phyloP scores from a whole-genome alignment of 495 filamentous ascomycete species.

The Elasticomyces elasticus region DNA sequence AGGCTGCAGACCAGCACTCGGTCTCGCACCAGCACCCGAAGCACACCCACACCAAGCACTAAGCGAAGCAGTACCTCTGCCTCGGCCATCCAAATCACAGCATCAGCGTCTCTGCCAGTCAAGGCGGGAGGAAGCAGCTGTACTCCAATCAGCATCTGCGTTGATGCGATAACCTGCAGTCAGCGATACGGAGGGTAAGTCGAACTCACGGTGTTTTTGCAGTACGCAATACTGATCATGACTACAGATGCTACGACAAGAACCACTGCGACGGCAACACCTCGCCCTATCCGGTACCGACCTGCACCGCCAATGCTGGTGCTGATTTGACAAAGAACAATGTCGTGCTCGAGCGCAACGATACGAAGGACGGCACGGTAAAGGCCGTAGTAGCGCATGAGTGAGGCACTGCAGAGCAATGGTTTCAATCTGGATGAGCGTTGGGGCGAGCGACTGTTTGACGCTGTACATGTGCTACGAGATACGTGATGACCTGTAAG shows the following conservation, averaged over 20 bases:
- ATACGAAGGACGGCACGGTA: neutral
- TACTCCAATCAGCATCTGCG: neutral
- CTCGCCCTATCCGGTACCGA: neutral
- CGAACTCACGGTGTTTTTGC: too few species aligned
- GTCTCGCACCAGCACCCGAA: neutral
- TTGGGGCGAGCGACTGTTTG: neutral
- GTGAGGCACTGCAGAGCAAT: neutral
- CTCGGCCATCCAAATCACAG: neutral
- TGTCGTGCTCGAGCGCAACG: neutral
- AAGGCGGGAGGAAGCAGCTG: neutral
- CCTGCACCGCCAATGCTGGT: neutral
- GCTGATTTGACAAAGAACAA: neutral
- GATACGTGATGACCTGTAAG: neutral
- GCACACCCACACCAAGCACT: neutral
- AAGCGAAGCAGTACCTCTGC: neutral
- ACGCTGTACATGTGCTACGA: neutral
- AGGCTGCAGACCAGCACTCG: too few species aligned
- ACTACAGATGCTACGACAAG: neutral
- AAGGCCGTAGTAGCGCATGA: neutral
- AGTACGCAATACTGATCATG: too few species aligned
- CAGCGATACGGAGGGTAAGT: neutral
- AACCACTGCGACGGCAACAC: neutral
- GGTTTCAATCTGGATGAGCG: neutral
- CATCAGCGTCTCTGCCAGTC: neutral
- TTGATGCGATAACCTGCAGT: neutral